Evolutionary conservation across 2,329 filamentous ascomycete species (phyloP).

Genomic region (Apiospora hydei): DNA sequence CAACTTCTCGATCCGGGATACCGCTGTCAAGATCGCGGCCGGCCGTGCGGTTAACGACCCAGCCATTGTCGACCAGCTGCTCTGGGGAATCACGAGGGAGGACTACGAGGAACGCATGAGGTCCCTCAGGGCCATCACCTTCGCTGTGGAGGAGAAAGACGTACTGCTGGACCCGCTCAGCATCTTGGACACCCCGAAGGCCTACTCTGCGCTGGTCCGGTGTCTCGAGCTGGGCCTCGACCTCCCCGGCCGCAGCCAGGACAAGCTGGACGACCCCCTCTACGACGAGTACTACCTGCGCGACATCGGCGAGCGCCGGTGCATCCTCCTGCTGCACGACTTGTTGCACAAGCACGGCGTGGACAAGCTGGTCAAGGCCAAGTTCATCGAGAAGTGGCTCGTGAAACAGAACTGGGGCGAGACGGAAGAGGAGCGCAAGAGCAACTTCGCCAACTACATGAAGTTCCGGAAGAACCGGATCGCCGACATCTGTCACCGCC

Average conservation of each 20-base stretch:
- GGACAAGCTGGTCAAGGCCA: conserved; percentile 65
- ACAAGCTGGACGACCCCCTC: conserved; percentile 59
- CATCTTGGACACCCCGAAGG: conserved; percentile 57
- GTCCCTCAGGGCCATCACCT: conserved; percentile 62
- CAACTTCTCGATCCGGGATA: conserved; percentile 75
- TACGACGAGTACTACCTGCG: conserved; percentile 71
- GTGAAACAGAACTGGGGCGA: conserved; percentile 74
- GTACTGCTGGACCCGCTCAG: conserved; percentile 49
- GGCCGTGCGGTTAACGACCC: conserved; percentile 66
- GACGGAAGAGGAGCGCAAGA: conserved; percentile 56
- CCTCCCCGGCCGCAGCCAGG: conserved; percentile 52
- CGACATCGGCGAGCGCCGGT: conserved; percentile 67
- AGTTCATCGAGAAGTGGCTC: conserved; percentile 78
- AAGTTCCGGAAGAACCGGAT: conserved; percentile 58
- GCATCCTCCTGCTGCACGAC: conserved; percentile 63
- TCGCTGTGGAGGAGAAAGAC: conserved; percentile 57
- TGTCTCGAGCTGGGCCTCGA: conserved; percentile 64
- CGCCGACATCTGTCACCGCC: conserved; percentile 58
- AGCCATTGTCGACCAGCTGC: conserved; percentile 55
- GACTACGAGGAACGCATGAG: conserved; percentile 66
- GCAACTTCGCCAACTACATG: conserved; percentile 62
- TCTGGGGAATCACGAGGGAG: conserved; percentile 65
- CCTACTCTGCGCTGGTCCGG: conserved; percentile 64
- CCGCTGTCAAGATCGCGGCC: conserved; percentile 66
- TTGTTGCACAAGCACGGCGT: conserved; percentile 67